A percentile compares a stretch with the other conserved stretches of the same genome.
phyloP scores from a whole-genome alignment of 495 filamentous ascomycete species.

The Penicillium atrosanguineum region DNA sequence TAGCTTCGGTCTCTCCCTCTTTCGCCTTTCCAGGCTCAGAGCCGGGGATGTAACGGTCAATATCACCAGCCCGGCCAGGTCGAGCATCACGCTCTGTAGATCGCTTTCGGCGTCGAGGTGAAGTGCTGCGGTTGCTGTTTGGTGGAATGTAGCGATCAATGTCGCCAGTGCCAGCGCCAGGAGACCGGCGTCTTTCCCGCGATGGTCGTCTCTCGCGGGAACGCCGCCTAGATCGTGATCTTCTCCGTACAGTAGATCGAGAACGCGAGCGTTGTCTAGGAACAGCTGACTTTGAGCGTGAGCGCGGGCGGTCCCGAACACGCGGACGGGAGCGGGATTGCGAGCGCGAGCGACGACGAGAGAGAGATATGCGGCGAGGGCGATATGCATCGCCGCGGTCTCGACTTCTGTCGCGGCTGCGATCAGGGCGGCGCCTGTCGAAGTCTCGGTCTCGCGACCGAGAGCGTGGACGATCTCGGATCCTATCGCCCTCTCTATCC shows the following conservation, averaged over 20 bases:
- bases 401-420: conserved; percentile 25
- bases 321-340: conserved; percentile 18
- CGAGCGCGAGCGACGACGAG: conserved; percentile 19
- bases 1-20: conserved; percentile 19
- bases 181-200: conserved; percentile 24
- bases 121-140: conserved; percentile 44
- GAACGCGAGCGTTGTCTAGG: conserved; percentile 27
- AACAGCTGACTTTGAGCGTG: conserved; percentile 12
- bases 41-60: conserved; percentile 56
- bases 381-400: conserved; percentile 28
- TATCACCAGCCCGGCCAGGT: conserved; percentile 33
- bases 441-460: conserved; percentile 30
- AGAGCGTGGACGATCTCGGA: conserved; percentile 37
- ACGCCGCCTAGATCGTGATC: conserved; percentile 30
- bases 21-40: conserved; percentile 31
- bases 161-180: conserved; percentile 32
- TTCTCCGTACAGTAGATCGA: conserved; percentile 21
- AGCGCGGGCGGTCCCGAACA: conserved; percentile 17
- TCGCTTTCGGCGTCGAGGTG: conserved; percentile 42
- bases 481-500: conserved; percentile 28
- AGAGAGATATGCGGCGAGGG: conserved; percentile 18
- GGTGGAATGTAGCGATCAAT: conserved; percentile 52
- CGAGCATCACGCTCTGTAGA: conserved; percentile 30
- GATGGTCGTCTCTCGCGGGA: conserved; percentile 20
- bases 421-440: conserved; percentile 25